Evolutionary conservation across 2,329 filamentous ascomycete genomes (phyloP).

Genomic region (Colletotrichum abscissum): DNA sequence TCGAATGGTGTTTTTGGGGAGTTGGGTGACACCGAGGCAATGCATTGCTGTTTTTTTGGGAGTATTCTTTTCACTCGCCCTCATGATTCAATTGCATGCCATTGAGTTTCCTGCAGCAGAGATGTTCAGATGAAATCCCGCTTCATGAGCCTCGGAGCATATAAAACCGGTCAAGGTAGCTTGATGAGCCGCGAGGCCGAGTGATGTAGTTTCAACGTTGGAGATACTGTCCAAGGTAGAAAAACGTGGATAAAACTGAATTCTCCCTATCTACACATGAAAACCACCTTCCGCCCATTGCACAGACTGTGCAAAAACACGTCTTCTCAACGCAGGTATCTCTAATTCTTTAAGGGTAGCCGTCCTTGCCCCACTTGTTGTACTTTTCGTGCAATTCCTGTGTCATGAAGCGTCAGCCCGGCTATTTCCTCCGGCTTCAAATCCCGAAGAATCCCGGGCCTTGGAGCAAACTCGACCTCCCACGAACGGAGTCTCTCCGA

Average conservation of each 20-base stretch:
- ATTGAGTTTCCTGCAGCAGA: not conserved
- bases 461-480: too few species aligned
- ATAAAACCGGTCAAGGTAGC: not conserved
- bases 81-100: not conserved
- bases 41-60: not conserved
- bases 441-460: not conserved
- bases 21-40: not conserved
- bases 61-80: not conserved
- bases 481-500: not conserved
- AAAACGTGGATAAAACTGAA: conserved; percentile 22
- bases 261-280: conserved; percentile 37
- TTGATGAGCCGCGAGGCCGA: not conserved
- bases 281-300: conserved; percentile 23
- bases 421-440: not conserved
- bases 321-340: conserved; percentile 24
- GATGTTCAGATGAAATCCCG: not conserved
- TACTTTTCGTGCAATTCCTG: conserved; percentile 94
- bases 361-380: conserved; percentile 99
- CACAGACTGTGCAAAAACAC: conserved; percentile 12
- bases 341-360: conserved; percentile 68
- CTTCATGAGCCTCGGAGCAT: not conserved
- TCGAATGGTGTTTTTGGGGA: conserved; percentile 18
- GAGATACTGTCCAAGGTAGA: not conserved
- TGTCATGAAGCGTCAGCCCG: conserved; percentile 29
- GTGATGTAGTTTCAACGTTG: not conserved